These are phyloP conservation scores for Citrus hindsii DNA, from an alignment of 345 rosid species.

Conservation along the genomic window DNA sequence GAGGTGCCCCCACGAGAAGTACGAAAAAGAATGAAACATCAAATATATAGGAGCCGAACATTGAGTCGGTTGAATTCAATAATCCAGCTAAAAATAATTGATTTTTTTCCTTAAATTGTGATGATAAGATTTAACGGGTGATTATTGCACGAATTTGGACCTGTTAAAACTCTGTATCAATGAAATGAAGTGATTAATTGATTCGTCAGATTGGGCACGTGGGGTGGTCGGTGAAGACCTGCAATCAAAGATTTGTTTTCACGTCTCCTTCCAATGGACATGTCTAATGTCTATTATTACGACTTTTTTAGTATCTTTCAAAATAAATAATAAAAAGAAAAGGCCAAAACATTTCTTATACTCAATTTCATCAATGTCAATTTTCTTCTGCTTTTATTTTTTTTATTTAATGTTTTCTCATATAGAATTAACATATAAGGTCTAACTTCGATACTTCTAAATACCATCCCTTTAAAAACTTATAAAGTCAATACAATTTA, in stretches of 20 bases:
- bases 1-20: not conserved
- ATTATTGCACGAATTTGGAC: not conserved
- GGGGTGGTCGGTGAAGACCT: slow-evolving; percentile 13
- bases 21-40: not conserved
- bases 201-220: slow-evolving; percentile 7
- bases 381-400: not conserved
- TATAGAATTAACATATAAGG: too few species aligned
- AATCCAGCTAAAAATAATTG: not conserved
- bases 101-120: not conserved
- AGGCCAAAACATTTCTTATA: not conserved
- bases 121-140: not conserved
- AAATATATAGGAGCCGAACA: not conserved
- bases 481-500: too few species aligned
- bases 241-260: not conserved
- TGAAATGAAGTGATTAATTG: not conserved
- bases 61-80: not conserved
- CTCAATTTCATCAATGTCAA: not conserved
- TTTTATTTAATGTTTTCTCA: too few species aligned
- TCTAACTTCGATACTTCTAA: too few species aligned
- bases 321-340: too few species aligned
- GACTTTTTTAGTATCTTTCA: too few species aligned
- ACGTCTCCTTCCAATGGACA: not conserved
- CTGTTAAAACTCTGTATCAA: not conserved
- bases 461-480: too few species aligned
- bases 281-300: too few species aligned